A percentile compares a stretch with the other conserved stretches of the same genome.
Conservation (phyloP, 306 rosid genomes). For the Adenanthera pavonina region DNA sequence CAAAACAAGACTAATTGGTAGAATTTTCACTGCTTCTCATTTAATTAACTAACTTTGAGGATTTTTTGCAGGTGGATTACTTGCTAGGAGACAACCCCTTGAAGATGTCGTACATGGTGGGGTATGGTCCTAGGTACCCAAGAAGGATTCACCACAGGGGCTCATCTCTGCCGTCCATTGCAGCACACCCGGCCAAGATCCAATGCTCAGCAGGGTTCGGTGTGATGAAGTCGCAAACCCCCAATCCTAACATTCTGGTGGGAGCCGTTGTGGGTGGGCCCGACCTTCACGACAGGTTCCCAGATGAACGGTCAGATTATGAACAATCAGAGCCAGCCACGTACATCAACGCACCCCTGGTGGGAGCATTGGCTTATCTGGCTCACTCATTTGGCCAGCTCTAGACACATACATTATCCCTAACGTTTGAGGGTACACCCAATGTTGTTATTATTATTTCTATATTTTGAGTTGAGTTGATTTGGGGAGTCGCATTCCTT, state of each 20-base stretch:
- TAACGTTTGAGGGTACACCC: neutral
- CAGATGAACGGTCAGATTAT: slow-evolving; percentile 75
- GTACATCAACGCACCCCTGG: slow-evolving; percentile 88
- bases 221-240: slow-evolving; percentile 65
- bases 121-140: slow-evolving; percentile 84
- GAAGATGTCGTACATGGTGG: slow-evolving; percentile 96
- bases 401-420: slow-evolving; percentile 27
- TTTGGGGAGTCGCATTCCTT: slow-evolving; percentile 35
- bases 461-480: neutral
- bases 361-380: slow-evolving; percentile 72
- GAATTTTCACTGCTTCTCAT: too few relatives aligned
- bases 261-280: slow-evolving; percentile 93
- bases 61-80: slow-evolving; percentile 71
- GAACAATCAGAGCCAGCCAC: slow-evolving; percentile 92
- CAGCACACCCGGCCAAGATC: slow-evolving; percentile 74
- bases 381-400: slow-evolving; percentile 73
- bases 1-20: neutral
- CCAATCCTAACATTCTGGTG: slow-evolving; percentile 72
- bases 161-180: slow-evolving; percentile 71
- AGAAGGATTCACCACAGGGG: slow-evolving; percentile 92
- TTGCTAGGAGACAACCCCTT: slow-evolving; percentile 86
- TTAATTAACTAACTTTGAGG: neutral
- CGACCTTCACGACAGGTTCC: slow-evolving; percentile 69
- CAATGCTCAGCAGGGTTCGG: slow-evolving; percentile 77
- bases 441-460: neutral